Conservation (phyloP, 108 stramenopile species). For the Cyclotella baltica region DNA sequence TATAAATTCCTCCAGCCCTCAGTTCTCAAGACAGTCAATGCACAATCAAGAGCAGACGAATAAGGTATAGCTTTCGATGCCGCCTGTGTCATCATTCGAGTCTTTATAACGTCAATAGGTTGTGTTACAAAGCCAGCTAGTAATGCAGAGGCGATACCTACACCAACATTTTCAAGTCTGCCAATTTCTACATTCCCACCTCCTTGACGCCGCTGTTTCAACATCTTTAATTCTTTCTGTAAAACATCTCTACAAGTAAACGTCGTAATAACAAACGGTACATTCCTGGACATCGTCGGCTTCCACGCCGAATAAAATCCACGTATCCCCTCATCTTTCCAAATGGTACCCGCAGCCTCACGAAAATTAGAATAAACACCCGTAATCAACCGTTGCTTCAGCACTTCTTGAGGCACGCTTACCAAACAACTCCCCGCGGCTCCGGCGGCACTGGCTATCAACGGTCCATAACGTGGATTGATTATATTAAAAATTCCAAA, state of each 20-base stretch:
- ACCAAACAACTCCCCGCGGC: constrained; percentile 68
- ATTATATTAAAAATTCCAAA: constrained; percentile 62
- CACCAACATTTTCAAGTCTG: constrained; percentile 48
- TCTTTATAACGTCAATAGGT: constrained; percentile 77
- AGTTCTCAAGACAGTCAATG: constrained; percentile 52
- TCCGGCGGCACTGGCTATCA: constrained; percentile 55
- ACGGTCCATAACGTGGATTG: constrained; percentile 39
- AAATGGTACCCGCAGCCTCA: constrained; percentile 59
- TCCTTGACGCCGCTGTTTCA: background rate
- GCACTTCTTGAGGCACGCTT: constrained; percentile 73
- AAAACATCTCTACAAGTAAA: constrained; percentile 62
- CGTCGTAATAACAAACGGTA: constrained; percentile 72
- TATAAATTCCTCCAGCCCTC: constrained; percentile 65
- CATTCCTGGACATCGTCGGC: constrained; percentile 71
- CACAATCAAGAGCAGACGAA: constrained; percentile 66
- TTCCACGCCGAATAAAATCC: constrained; percentile 74
- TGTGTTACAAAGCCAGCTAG: constrained; percentile 60
- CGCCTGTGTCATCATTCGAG: constrained; percentile 84
- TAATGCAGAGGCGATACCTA: constrained; percentile 63
- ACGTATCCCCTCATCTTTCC: constrained; percentile 53
- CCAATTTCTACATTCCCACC: constrained; percentile 9
- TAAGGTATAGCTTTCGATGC: constrained; percentile 66
- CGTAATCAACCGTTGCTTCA: constrained; percentile 77
- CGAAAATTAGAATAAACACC: constrained; percentile 71
- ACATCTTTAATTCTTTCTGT: constrained; percentile 18